Evolutionary conservation across 2,329 filamentous ascomycete species (phyloP), one percentile per base, ranked within the genome.

Genomic region (Lanzia echinophila): DNA sequence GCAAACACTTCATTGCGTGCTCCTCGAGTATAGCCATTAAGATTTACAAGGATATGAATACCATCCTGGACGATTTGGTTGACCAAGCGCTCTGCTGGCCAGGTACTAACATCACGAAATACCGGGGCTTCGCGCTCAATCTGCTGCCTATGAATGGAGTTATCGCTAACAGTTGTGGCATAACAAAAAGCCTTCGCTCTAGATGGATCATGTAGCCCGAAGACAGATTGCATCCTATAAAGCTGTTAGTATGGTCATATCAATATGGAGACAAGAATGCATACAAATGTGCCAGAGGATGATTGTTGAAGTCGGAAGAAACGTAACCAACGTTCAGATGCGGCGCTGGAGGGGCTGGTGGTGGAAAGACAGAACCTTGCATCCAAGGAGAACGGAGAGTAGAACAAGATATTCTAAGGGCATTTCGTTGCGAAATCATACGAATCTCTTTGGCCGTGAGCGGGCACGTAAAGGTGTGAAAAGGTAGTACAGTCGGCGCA

Each of bases 231-330:
- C 94, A 99, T 99, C 53, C 79, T 82, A 53, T 19, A 34, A 22
- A 44, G 8, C 13, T 45, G 11, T 50, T 6, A 53, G 45, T 36
- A 33, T 46, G n/a, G 22, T 44, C 11, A 22, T 19, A 31, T 43
- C 34, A 50, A 2, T 5, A 20, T n/a, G 4, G 20, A 28, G 1
- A 19, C 5, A 44, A 5, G 6, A 31, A 15, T 64, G 78, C 72
- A 73, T 61, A 82, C 78, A 99, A 71, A 72, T 99, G 94, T 22
- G 94, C 94, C 33, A 99, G 75, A 3, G 94, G 94, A 67, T 99
- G 94, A 64, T 99, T 99, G 67, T 99, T 99, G 72, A 99, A 99
- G 71, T 99, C 94, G 0, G 94, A 97, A 3, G 94, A 97, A 36
- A 99, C 84, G 69, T 99, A 99, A 45, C 94, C 94, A 56, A 99